A percentile compares a stretch with the other conserved stretches of the same genome.
phyloP scores from a whole-genome alignment of 2,329 filamentous ascomycete species.

The Immersiporthe knoxdaviesiana region DNA sequence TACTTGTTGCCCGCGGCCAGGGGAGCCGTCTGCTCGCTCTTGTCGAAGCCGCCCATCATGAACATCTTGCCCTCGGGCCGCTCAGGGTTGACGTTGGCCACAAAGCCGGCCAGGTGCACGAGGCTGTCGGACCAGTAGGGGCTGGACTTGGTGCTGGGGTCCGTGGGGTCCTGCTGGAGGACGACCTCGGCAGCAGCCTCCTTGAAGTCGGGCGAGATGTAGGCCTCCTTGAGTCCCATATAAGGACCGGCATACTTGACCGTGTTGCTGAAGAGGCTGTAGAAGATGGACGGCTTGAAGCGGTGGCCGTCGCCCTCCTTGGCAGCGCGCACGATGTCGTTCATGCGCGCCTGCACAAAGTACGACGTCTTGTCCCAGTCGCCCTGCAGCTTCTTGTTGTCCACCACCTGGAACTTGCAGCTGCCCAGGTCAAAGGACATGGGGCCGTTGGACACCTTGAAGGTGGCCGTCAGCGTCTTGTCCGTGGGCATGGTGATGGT shows the following conservation, averaged over 20 bases:
- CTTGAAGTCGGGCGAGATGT: conserved; percentile 24
- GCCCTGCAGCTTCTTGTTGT: conserved; percentile 20
- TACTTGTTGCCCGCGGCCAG: conserved; percentile 31
- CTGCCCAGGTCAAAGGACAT: conserved; percentile 25
- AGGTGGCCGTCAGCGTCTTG: conserved; percentile 16
- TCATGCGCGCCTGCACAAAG: conserved; percentile 25
- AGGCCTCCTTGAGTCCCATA: conserved; percentile 30
- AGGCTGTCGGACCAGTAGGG: conserved; percentile 34
- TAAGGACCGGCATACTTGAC: conserved; percentile 32
- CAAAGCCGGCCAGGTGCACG: conserved; percentile 32
- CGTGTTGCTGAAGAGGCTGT: conserved; percentile 33
- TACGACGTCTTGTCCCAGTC: conserved; percentile 26
- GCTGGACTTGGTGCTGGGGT: conserved; percentile 26
- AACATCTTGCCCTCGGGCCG: conserved; percentile 26
- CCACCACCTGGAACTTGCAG: conserved; percentile 19
- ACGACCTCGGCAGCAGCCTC: conserved; percentile 31
- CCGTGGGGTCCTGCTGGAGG: conserved; percentile 27
- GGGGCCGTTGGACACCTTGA: conserved; percentile 24
- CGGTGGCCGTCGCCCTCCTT: conserved; percentile 27
- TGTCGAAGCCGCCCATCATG: conserved; percentile 32
- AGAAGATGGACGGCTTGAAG: conserved; percentile 31
- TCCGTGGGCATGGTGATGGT: conserved; percentile 23
- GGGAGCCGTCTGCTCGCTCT: conserved; percentile 29
- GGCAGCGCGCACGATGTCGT: conserved; percentile 15
- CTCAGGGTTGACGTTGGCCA: conserved; percentile 29